Evolutionary conservation across 2,329 filamentous ascomycete species (phyloP), one percentile per base, ranked within the genome.

Genomic region (Aspergillus terreus): DNA sequence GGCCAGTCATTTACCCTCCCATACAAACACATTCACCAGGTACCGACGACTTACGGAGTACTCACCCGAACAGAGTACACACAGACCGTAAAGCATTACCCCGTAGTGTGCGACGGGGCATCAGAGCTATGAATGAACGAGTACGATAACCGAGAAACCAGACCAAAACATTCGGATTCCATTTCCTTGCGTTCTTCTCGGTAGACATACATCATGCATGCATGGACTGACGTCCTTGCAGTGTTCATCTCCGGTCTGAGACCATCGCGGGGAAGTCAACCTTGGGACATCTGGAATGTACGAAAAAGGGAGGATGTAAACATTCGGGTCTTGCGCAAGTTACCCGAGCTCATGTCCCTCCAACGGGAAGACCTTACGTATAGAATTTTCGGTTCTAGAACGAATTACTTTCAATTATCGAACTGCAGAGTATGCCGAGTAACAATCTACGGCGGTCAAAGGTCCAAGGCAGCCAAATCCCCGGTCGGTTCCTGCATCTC

Each of bases 401-500:
- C 33, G 11, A n/a, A 35, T 35, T 35, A 12, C 6, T 35, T n/a
- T 35, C n/a, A 10, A 15, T 5, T 3, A 38, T 38, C 14, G 19
- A 19, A 19, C 19, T 19, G 4, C 19, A 19, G 19, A 19, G 19
- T 17, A 38, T n/a, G 15, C 14, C 6, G 14, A 7, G 35, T 38
- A 38, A 17, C 14, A 14, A 11, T n/a, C 35, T 38, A 6, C 35
- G 4, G 14, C 15, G 33, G 35, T n/a, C 14, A 17, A n/a, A n/a
- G 35, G n/a, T 17, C 35, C 14, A 38, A 15, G 14, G 35, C 15
- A 38, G 15, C 35, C 35, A 38, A 38, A 14, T 35, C 40, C 40
- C 23, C 48, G 44, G 23, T 32, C 11, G 50, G 52, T 57, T 57
- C 52, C 52, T 57, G 55, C 51, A 45, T 56, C 51, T 49, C 36